Evolutionary conservation across 148 eudicot species (phyloP), one percentile per base, ranked within the genome.

Genomic region (Oxyria digyna): DNA sequence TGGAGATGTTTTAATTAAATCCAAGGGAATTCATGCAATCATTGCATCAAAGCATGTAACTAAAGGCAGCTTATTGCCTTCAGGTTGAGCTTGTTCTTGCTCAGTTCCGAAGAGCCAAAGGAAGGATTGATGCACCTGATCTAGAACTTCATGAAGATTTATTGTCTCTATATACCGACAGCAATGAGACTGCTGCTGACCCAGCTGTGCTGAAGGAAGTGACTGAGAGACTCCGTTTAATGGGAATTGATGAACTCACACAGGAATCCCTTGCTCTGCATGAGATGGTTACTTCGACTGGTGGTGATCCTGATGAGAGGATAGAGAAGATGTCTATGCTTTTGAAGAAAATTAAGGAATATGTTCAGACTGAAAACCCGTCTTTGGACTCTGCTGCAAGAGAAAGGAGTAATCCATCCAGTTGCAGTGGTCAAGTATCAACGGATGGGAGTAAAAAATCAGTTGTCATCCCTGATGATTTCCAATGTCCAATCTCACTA

Each of bases 261-360:
- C 98, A 87, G 74, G 98, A 93, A 80, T 93, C 96, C 64, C 71
- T 87, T 40, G 98, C 96, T 70, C 79, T 93, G 78, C 91, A 89
- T 69, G 98, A 89, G 82, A 84, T 93, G 96, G 88, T 90, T 72
- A 65, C 78, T 59, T 76, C 78, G 21, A 82, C 81, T 65, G 82
- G 76, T 68, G 96, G 83, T 59, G 91, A 92, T 81, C 85, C 91
- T 63, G 98, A 82, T 65, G 87, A 87, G 85, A 87, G 83, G 74
- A 83, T 93, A 72, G 98, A 93, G 85, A 93, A 86, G 77, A 93
- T 93, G 98, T 87, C 84, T n/a, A 79, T 83, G 85, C 76, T 93
- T 62, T 75, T 89, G 49, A 89, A 85, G 87, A 87, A 85, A 78
- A 74, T 93, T 46, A 93, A 93, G 78, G 98, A 89, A 68, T 93